phyloP scores from a whole-genome alignment of 306 rosid genomes.

The Astragalus glycyphyllos region DNA sequence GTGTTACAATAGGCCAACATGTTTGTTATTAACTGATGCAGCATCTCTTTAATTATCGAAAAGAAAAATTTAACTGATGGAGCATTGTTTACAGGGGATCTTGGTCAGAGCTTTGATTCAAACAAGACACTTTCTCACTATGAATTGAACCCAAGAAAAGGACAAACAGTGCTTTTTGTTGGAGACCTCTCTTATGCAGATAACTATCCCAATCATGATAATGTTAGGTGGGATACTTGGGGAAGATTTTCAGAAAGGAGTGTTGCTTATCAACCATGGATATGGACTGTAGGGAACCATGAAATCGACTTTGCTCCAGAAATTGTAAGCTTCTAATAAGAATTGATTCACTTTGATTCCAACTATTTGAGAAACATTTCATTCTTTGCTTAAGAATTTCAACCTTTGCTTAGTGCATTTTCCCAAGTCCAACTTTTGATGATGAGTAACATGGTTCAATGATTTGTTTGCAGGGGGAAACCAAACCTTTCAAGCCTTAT shows the following conservation, averaged over 20 bases:
- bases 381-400: not conserved
- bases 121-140: slow-evolving; percentile 78
- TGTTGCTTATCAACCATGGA: slow-evolving; percentile 95
- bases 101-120: slow-evolving; percentile 91
- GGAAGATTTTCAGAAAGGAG: slow-evolving; percentile 88
- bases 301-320: slow-evolving; percentile 79
- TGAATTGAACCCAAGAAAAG: slow-evolving; percentile 64
- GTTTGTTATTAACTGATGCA: slow-evolving; percentile 21
- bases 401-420: not conserved
- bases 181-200: slow-evolving; percentile 95
- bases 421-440: not conserved
- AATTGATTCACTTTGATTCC: not conserved
- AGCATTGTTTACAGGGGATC: slow-evolving; percentile 67
- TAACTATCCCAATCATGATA: slow-evolving; percentile 69
- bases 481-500: slow-evolving; percentile 69
- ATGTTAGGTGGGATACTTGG: slow-evolving; percentile 87
- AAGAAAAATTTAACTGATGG: slow-evolving; percentile 12
- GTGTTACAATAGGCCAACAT: not conserved
- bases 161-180: slow-evolving; percentile 68
- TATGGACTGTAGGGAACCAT: slow-evolving; percentile 95
- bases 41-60: too few relatives aligned
- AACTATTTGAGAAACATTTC: not conserved
- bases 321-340: slow-evolving; percentile 56
- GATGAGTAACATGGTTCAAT: slow-evolving; percentile 1
- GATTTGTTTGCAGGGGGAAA: slow-evolving; percentile 66